Percentiles rank a stretch among this genome's conserved stretches.
Conservation (phyloP, 208 protist genomes). For the Trichomonas tenax region DNA sequence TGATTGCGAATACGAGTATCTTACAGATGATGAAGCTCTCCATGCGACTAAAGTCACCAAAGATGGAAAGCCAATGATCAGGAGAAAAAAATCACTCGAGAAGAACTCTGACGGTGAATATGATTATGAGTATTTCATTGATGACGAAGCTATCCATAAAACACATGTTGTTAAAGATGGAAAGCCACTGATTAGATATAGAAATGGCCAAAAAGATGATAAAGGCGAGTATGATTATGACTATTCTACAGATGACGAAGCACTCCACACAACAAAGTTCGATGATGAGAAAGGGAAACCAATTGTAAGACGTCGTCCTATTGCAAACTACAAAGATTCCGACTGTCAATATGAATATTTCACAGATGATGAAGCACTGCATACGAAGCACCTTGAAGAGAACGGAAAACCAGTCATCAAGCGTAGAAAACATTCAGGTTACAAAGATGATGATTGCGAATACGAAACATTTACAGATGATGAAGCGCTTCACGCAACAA, state of each 20-base stretch:
- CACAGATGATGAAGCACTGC: too few species aligned
- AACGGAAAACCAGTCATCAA: too few species aligned
- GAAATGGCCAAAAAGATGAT: background rate
- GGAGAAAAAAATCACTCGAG: background rate
- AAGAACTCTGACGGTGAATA: background rate
- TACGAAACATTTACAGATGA: too few species aligned
- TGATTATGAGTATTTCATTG: background rate
- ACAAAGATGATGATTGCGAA: too few species aligned
- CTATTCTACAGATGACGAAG: background rate
- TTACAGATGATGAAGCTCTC: background rate
- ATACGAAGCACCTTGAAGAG: too few species aligned
- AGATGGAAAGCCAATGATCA: background rate
- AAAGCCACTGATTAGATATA: background rate
- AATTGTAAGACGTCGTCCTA: too few species aligned
- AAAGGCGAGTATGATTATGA: background rate
- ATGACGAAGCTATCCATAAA: background rate
- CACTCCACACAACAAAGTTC: too few species aligned
- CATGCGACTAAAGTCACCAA: background rate
- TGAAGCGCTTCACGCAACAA: too few species aligned
- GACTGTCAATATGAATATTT: too few species aligned
- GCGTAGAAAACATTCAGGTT: too few species aligned
- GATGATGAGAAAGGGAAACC: too few species aligned
- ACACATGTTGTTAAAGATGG: background rate
- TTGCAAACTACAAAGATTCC: too few species aligned
- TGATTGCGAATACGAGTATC: background rate